Evolutionary conservation across 768 basidiomycete genomes (phyloP).

Genomic region (Inosperma sp.): DNA sequence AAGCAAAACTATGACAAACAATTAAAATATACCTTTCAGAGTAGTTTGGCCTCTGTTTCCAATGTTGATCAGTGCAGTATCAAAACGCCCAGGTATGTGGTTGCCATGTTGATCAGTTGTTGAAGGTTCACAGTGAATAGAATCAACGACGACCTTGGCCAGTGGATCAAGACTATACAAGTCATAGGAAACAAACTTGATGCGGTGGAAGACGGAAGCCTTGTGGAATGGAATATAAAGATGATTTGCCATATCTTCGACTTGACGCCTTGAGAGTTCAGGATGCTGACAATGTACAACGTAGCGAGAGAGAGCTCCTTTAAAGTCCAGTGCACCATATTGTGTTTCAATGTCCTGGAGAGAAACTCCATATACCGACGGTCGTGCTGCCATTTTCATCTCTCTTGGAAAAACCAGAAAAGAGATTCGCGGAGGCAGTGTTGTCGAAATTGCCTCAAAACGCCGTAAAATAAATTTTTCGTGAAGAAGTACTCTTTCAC

Average conservation of each 20-base stretch:
- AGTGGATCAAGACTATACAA: conserved; percentile 2
- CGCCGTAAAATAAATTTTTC: too few species aligned
- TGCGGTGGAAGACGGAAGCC: too few species aligned
- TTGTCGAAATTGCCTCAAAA: too few species aligned
- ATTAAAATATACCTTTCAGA: neutral
- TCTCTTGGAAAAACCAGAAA: too few species aligned
- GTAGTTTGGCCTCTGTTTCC: neutral
- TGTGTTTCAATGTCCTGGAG: neutral
- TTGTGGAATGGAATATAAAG: conserved; percentile 28
- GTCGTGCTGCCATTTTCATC: too few species aligned
- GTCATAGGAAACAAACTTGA: conserved; percentile 28
- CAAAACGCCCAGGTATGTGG: conserved; percentile 14
- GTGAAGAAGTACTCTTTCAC: too few species aligned
- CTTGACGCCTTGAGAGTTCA: too few species aligned
- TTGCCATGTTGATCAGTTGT: conserved; percentile 10
- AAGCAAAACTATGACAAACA: neutral
- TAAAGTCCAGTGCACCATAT: neutral
- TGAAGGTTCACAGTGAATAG: conserved; percentile 26
- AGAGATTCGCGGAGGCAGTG: neutral
- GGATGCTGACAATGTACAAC: too few species aligned
- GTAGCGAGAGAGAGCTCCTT: neutral
- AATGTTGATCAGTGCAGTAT: neutral
- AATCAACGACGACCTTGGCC: conserved; percentile 23
- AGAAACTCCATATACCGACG: conserved; percentile 2
- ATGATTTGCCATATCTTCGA: too few species aligned